phyloP scores from a whole-genome alignment of 495 filamentous ascomycete species.

The Xylaria acuta region DNA sequence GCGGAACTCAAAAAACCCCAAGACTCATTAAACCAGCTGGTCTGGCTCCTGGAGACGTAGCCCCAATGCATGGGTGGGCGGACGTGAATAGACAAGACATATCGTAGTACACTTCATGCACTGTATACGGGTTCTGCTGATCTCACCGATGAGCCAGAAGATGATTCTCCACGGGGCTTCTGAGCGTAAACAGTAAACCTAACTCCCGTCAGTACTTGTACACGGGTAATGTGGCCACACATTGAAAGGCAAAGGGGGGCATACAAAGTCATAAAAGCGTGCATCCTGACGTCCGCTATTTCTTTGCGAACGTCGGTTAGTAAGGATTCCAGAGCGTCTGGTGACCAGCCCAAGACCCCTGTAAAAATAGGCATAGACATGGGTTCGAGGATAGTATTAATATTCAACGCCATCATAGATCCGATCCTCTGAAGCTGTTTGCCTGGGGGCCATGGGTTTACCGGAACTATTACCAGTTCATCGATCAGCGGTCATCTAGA shows the following conservation, averaged over 20 bases:
- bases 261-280: constrained; percentile 25
- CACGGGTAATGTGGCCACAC: background rate
- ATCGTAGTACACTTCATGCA: background rate
- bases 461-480: constrained; percentile 5
- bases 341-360: constrained; percentile 20
- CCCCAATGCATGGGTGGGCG: background rate
- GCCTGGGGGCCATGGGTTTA: constrained; percentile 25
- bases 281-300: constrained; percentile 13
- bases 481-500: background rate
- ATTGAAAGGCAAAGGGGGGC: background rate
- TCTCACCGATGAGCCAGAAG: constrained; percentile 17
- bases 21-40: background rate
- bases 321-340: constrained; percentile 14
- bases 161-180: constrained; percentile 18
- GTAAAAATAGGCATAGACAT: constrained; percentile 26
- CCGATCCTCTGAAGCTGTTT: constrained; percentile 21
- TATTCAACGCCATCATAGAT: constrained; percentile 21
- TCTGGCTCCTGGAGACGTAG: background rate
- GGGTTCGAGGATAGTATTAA: constrained; percentile 19
- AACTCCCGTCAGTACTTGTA: background rate
- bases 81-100: background rate
- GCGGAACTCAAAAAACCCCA: background rate
- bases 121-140: background rate
- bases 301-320: constrained; percentile 24
- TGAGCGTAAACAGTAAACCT: constrained; percentile 25